phyloP scores from a whole-genome alignment of 2,329 filamentous ascomycete species.

The Diaporthe helianthi region DNA sequence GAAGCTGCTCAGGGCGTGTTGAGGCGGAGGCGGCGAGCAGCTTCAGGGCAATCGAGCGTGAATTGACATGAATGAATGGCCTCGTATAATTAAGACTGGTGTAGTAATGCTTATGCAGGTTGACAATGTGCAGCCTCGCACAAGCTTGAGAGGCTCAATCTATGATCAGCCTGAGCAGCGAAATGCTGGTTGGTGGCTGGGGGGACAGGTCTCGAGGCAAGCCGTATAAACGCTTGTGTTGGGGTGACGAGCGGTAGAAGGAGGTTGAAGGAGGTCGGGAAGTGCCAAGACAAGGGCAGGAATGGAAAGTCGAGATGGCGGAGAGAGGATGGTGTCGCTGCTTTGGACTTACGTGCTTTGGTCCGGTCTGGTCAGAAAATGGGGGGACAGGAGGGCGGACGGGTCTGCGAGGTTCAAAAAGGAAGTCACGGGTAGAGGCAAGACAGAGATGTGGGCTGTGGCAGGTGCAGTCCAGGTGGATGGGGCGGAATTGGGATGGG shows the following conservation, averaged over 20 bases:
- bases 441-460: conserved; percentile 24
- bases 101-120: neutral
- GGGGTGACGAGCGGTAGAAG: conserved; percentile 7
- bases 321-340: neutral
- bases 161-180: conserved; percentile 16
- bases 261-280: conserved; percentile 7
- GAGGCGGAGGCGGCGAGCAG: conserved; percentile 26
- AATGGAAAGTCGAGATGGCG: neutral
- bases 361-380: neutral
- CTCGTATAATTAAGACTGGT: neutral
- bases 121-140: neutral
- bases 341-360: neutral
- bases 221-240: neutral
- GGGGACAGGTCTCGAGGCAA: neutral
- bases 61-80: conserved; percentile 19
- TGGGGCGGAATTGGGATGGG: conserved; percentile 20
- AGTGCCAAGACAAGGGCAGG: conserved; percentile 2
- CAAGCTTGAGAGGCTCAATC: neutral
- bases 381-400: neutral
- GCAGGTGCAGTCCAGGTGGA: conserved; percentile 19
- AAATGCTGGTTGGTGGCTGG: neutral
- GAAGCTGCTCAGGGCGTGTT: conserved; percentile 26
- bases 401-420: conserved; percentile 18
- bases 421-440: conserved; percentile 14
- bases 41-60: conserved; percentile 13